Conservation (phyloP, 805 yeast genomes). For the Teunomyces panamensis region DNA sequence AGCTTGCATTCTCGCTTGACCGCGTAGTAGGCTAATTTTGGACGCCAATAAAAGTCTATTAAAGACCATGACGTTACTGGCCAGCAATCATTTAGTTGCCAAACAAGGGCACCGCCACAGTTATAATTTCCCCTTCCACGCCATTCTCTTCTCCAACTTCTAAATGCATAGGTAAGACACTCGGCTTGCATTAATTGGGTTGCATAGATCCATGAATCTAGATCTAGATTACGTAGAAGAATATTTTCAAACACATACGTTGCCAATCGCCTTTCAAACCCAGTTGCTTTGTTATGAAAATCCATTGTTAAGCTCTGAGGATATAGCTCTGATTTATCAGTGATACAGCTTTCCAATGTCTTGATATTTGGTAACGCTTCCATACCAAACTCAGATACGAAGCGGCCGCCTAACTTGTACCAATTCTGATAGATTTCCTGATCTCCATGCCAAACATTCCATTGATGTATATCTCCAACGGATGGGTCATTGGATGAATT, state of each 20-base stretch:
- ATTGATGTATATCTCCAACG: conserved; percentile 51
- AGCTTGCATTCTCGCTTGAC: conserved; percentile 42
- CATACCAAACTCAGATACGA: conserved; percentile 56
- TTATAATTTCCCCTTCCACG: conserved; percentile 29
- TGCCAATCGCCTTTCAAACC: conserved; percentile 45
- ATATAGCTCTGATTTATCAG: conserved; percentile 34
- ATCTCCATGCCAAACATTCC: conserved; percentile 58
- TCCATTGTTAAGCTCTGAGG: conserved; percentile 47
- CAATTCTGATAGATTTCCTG: conserved; percentile 50
- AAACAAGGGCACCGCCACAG: conserved; percentile 47
- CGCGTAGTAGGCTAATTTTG: conserved; percentile 48
- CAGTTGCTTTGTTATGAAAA: conserved; percentile 49
- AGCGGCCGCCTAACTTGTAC: conserved; percentile 45
- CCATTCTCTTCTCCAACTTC: conserved; percentile 50
- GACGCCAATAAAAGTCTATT: conserved; percentile 39
- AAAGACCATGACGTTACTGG: conserved; percentile 53
- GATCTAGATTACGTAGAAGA: conserved; percentile 29
- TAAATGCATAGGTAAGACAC: conserved; percentile 45
- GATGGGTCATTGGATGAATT: conserved; percentile 31
- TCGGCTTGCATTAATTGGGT: conserved; percentile 54
- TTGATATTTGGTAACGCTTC: conserved; percentile 39
- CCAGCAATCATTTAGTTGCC: conserved; percentile 57
- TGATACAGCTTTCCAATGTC: conserved; percentile 35
- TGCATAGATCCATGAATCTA: conserved; percentile 47
- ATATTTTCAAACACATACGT: conserved; percentile 46